These are phyloP conservation scores for Debaryomyces psychrophilus DNA, from an alignment of 1,139 yeast species.

Conservation along the genomic window DNA sequence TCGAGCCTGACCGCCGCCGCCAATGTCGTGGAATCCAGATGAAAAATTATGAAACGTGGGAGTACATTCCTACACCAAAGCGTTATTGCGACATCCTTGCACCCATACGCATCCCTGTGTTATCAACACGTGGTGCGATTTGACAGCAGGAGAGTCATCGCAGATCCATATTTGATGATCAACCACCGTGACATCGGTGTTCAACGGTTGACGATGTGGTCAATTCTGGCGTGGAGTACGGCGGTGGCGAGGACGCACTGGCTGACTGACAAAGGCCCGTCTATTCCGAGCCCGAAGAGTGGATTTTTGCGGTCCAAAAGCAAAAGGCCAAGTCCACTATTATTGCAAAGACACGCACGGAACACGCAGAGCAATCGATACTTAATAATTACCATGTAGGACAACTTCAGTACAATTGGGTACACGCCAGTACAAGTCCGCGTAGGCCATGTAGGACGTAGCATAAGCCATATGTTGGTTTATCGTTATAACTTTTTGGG, in stretches of 20 bases:
- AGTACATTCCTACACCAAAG: too few species aligned
- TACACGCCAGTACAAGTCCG: too few species aligned
- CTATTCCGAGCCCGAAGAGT: neutral
- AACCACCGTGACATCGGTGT: neutral
- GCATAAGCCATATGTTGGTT: too few species aligned
- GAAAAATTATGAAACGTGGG: too few species aligned
- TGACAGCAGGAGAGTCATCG: neutral
- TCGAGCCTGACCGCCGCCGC: too few species aligned
- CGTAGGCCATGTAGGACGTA: too few species aligned
- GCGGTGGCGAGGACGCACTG: neutral
- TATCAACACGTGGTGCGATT: neutral
- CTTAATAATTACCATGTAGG: neutral
- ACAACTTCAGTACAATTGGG: neutral
- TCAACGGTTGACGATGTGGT: neutral
- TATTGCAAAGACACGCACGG: neutral
- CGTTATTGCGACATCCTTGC: too few species aligned
- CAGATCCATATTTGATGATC: neutral
- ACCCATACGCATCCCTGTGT: neutral
- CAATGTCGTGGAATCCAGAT: too few species aligned
- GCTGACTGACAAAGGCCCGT: neutral
- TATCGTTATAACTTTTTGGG: too few species aligned
- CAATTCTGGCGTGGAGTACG: neutral
- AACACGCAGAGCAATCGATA: conserved; percentile 1
- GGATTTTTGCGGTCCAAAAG: too few species aligned
- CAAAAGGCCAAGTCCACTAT: too few species aligned